phyloP scores from a whole-genome alignment of 345 rosid genomes.

The Aegle marmelos region DNA sequence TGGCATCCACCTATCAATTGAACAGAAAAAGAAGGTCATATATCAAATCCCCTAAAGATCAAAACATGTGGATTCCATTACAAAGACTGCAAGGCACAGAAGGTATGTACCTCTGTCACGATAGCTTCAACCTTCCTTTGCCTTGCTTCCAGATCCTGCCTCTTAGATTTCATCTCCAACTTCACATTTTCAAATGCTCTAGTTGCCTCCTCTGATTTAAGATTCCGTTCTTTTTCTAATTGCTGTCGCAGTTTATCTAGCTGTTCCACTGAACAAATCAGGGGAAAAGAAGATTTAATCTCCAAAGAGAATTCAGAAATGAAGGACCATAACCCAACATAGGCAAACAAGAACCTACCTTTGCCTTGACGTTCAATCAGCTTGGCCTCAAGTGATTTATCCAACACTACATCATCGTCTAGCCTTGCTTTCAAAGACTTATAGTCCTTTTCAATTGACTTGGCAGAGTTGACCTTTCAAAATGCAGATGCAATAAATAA shows the following conservation, averaged over 20 bases:
- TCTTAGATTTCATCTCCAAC: constrained; percentile 58
- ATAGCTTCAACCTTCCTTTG: constrained; percentile 73
- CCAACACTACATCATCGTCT: constrained; percentile 56
- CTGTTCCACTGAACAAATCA: constrained; percentile 50
- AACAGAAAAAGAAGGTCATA: constrained; percentile 6
- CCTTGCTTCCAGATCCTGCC: constrained; percentile 62
- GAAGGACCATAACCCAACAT: neutral
- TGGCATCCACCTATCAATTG: constrained; percentile 61
- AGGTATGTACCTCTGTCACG: constrained; percentile 58
- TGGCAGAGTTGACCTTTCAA: constrained; percentile 65
- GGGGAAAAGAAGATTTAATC: neutral
- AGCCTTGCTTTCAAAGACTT: constrained; percentile 67
- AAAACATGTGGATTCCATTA: neutral
- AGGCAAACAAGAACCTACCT: constrained; percentile 43
- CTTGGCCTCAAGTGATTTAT: constrained; percentile 75
- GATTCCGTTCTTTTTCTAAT: constrained; percentile 56
- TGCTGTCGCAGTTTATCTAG: constrained; percentile 50
- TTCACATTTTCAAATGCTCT: constrained; percentile 47
- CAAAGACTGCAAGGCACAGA: neutral
- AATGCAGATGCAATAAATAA: constrained; percentile 12
- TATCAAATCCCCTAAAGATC: neutral
- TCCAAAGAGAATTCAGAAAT: constrained; percentile 3
- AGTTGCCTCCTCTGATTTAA: constrained; percentile 49
- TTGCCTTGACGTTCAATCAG: constrained; percentile 61
- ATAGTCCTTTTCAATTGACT: constrained; percentile 73